A percentile compares a stretch with the other conserved stretches of the same genome.
These are phyloP conservation scores for Phytophthora ramorum DNA, from an alignment of 352 stramenopile genomes.

Conservation along the genomic window DNA sequence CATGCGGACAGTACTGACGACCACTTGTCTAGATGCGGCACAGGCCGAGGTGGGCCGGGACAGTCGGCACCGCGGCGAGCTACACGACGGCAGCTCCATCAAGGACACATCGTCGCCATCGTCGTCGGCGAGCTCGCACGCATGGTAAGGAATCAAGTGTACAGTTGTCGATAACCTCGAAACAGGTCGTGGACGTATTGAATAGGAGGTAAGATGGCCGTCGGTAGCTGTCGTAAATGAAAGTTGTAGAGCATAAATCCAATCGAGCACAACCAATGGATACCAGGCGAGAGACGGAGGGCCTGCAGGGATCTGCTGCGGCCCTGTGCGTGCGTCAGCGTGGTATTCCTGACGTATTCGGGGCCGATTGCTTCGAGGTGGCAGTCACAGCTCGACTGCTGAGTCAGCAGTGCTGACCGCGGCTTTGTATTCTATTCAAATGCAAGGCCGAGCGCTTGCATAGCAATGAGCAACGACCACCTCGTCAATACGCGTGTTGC, in stretches of 20 bases:
- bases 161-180: constrained; percentile 6
- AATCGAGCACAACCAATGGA: neutral
- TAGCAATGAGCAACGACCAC: constrained; percentile 17
- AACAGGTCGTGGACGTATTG: constrained; percentile 7
- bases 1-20: constrained; percentile 30
- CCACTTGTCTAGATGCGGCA: constrained; percentile 33
- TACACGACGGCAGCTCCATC: constrained; percentile 22
- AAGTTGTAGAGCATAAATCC: neutral
- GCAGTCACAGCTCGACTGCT: neutral
- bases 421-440: too few species aligned
- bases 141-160: constrained; percentile 12
- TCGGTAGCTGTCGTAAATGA: constrained; percentile 1
- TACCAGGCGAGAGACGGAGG: constrained; percentile 16
- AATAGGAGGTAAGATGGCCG: neutral
- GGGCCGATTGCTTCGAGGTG: too few species aligned
- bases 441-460: too few species aligned
- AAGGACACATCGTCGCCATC: constrained; percentile 26
- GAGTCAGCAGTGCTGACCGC: too few species aligned
- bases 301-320: constrained; percentile 2
- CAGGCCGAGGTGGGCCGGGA: constrained; percentile 18
- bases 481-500: too few species aligned
- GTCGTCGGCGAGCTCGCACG: constrained; percentile 17
- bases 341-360: constrained; percentile 18
- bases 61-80: constrained; percentile 1
- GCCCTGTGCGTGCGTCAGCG: constrained; percentile 13